These are phyloP conservation scores for Solanum sejunctum DNA, from an alignment of 257 asterid species.

Conservation along the genomic window DNA sequence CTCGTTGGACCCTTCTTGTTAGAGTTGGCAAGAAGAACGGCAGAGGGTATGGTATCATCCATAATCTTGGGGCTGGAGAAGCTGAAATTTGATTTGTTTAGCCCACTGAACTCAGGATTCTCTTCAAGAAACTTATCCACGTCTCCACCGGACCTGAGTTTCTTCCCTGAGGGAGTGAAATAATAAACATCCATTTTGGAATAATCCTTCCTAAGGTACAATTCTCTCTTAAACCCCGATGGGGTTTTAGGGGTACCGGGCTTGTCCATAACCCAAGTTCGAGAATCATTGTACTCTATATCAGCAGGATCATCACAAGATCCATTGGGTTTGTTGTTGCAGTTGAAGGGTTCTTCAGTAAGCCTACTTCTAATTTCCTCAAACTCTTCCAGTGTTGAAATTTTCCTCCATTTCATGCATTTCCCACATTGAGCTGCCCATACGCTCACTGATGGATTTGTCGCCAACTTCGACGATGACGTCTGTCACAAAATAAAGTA, in stretches of 20 bases:
- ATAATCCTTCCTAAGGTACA: background rate
- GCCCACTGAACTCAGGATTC: background rate
- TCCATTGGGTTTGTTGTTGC: background rate
- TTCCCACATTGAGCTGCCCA: conserved; percentile 8
- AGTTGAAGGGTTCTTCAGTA: conserved; percentile 5
- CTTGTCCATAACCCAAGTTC: conserved; percentile 6
- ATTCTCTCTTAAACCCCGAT: background rate
- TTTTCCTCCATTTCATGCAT: conserved; percentile 4
- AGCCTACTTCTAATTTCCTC: conserved; percentile 7
- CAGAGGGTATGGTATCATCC: background rate
- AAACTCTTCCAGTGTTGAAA: conserved; percentile 1
- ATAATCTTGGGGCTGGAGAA: conserved; percentile 3
- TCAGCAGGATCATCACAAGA: conserved; percentile 6
- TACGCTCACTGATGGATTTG: background rate
- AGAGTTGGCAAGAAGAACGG: background rate
- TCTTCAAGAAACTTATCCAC: background rate
- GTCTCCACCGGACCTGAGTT: background rate
- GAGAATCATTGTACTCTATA: background rate
- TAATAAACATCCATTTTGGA: conserved; percentile 3
- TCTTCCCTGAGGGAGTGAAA: conserved; percentile 7
- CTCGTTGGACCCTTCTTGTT: background rate
- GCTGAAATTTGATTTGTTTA: background rate
- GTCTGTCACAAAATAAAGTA: background rate
- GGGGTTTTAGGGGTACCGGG: conserved; percentile 11
- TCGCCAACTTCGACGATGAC: background rate